Base-by-base conservation (phyloP, 768 basidiomycete species). In the Sarcomyxa edulis region DNA sequence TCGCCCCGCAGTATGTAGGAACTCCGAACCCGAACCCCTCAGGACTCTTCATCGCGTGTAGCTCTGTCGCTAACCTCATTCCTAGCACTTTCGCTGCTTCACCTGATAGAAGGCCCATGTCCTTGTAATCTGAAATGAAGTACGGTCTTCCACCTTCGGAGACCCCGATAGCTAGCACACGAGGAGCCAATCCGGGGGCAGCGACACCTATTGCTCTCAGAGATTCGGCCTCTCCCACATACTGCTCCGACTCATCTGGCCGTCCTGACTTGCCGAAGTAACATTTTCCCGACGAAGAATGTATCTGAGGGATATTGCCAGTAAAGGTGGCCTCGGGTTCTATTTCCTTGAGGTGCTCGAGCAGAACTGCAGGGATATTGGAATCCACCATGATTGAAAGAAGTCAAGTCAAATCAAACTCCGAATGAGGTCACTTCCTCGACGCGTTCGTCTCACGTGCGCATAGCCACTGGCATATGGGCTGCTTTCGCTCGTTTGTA, bases 1-100 rank as follows among this genome's bases (percentile, higher is more conserved):
- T 89, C 4, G 67, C 67, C 5, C 87, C 87, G 45, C 87, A 90
- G 51, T 76, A 88, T 4, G 86, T 89, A 1, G 86, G 83, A 12
- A 84, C 69, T 5, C 62, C 60, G 52, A 88, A 89, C 3, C 87
- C 87, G 53, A 77, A 87, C 0, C 76, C 78, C 3, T 69, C 57
- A 4, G 59, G 45, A 41, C 78, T 78, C 46, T 71, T 61, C 49
- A 71, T 64, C 5, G 50, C 50, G 40, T 90, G 87, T 39, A 90
- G 55, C 50, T 88, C 83, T 2, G 61, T 71, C 1, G 84, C 85
- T 39, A 90, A 47, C 29, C 81, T 68, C 54, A 65, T 66, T 7
- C 75, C 87, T 6, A 89, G 66, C 9, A 59, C 49, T 32, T 58
- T 55, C 3, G 75, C 80, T 9, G 76, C 61, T 12, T 56, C 46